These are phyloP conservation scores for Elsinoe ampelina DNA, from an alignment of 2,329 filamentous ascomycete genomes.

Conservation along the genomic window DNA sequence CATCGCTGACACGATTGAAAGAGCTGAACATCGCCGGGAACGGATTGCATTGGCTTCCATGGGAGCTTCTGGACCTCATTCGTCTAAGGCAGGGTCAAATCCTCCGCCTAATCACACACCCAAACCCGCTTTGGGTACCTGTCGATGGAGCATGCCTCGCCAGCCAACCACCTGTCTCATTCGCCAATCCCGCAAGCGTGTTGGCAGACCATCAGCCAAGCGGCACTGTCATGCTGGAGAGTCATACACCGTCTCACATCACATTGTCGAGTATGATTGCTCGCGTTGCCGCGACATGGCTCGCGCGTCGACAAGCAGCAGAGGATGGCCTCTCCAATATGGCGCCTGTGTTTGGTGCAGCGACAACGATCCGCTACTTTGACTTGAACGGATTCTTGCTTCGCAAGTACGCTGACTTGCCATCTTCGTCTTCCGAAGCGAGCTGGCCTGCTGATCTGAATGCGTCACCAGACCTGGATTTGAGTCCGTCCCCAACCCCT, in stretches of 20 bases:
- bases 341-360: conserved; percentile 24
- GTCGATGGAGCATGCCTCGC: background rate
- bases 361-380: conserved; percentile 20
- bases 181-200: background rate
- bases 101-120: conserved; percentile 47
- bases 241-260: background rate
- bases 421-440: conserved; percentile 7
- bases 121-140: conserved; percentile 51
- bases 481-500: conserved; percentile 18
- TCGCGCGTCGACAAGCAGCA: background rate
- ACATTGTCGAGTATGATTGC: background rate
- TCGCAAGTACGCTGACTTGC: background rate
- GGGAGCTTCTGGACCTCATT: conserved; percentile 52
- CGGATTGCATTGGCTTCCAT: conserved; percentile 50
- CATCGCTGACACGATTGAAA: conserved; percentile 47
- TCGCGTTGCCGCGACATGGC: background rate
- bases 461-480: conserved; percentile 3
- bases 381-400: conserved; percentile 24
- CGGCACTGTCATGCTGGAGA: background rate
- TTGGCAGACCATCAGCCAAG: background rate
- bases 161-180: background rate
- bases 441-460: conserved; percentile 1
- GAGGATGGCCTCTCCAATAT: background rate
- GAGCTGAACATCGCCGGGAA: conserved; percentile 61
- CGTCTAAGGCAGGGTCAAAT: conserved; percentile 33